Percentiles rank a stretch among this genome's conserved stretches.
Conservation (phyloP, 306 rosid genomes). For the Cucumis sativus region DNA sequence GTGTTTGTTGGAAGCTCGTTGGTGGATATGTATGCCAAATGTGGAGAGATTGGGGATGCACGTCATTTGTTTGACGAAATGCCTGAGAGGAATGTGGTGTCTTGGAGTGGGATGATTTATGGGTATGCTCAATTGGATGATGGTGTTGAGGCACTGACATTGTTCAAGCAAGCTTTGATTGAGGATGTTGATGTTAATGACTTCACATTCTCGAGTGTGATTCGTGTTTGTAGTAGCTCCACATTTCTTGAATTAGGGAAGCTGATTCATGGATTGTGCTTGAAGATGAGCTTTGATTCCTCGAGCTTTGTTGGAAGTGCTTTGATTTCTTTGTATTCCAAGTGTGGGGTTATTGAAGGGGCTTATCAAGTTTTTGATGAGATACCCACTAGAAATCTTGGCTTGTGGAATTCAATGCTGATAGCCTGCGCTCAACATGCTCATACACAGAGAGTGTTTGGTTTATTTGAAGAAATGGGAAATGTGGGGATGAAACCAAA, state of each 20-base stretch:
- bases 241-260: slow-evolving; percentile 67
- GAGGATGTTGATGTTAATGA: slow-evolving; percentile 47
- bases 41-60: slow-evolving; percentile 31
- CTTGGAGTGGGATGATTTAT: slow-evolving; percentile 81
- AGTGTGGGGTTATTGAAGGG: slow-evolving; percentile 65
- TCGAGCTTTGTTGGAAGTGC: slow-evolving; percentile 77
- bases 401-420: slow-evolving; percentile 87
- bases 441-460: slow-evolving; percentile 40
- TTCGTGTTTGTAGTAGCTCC: slow-evolving; percentile 50
- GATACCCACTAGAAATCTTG: slow-evolving; percentile 47
- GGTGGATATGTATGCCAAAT: slow-evolving; percentile 61
- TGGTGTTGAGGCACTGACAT: slow-evolving; percentile 46
- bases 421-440: slow-evolving; percentile 79
- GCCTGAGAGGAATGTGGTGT: slow-evolving; percentile 64
- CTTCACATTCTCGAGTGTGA: slow-evolving; percentile 68
- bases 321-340: slow-evolving; percentile 55
- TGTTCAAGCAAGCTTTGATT: slow-evolving; percentile 45
- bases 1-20: slow-evolving; percentile 65
- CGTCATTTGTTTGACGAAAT: slow-evolving; percentile 55
- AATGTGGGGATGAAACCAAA: slow-evolving; percentile 58
- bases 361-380: slow-evolving; percentile 57
- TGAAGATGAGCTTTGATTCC: slow-evolving; percentile 53
- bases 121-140: slow-evolving; percentile 55
- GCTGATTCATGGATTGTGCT: slow-evolving; percentile 59
- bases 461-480: slow-evolving; percentile 41